Conservation (phyloP, 495 filamentous ascomycete species). For the Neurospora terricola region DNA sequence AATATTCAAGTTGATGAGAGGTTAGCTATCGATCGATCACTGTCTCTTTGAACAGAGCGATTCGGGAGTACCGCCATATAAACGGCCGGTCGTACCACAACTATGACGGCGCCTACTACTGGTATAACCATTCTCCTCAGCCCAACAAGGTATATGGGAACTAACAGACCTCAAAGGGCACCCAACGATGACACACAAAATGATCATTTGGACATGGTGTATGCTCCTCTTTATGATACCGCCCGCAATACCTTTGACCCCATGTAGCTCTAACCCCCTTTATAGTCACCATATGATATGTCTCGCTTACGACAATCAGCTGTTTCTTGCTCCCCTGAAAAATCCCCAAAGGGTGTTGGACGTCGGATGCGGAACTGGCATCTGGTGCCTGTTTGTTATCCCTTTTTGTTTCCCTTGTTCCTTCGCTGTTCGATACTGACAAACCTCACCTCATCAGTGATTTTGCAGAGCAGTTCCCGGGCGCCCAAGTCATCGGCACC, state of each 20-base stretch:
- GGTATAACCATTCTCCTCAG: neutral
- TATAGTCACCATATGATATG: neutral
- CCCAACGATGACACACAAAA: neutral
- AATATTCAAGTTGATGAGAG: neutral
- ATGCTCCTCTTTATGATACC: neutral
- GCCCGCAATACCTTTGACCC: neutral
- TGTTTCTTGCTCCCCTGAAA: constrained; percentile 36
- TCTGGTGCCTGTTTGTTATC: constrained; percentile 36
- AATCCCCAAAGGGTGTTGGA: constrained; percentile 45
- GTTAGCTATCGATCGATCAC: neutral
- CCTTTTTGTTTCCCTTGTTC: neutral
- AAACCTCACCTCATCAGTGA: constrained; percentile 21
- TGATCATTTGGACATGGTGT: neutral
- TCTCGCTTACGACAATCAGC: neutral
- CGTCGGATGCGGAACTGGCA: constrained; percentile 53
- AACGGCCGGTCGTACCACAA: neutral
- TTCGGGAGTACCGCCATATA: neutral
- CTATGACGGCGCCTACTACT: neutral
- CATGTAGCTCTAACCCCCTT: neutral
- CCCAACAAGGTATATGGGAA: neutral
- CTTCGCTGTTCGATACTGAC: neutral
- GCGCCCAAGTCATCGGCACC: constrained; percentile 39
- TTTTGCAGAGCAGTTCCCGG: constrained; percentile 38
- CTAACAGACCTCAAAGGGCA: neutral
- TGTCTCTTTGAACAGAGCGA: neutral